Evolutionary conservation across 306 rosid genomes (phyloP).

Genomic region (Trifolium subterraneum): DNA sequence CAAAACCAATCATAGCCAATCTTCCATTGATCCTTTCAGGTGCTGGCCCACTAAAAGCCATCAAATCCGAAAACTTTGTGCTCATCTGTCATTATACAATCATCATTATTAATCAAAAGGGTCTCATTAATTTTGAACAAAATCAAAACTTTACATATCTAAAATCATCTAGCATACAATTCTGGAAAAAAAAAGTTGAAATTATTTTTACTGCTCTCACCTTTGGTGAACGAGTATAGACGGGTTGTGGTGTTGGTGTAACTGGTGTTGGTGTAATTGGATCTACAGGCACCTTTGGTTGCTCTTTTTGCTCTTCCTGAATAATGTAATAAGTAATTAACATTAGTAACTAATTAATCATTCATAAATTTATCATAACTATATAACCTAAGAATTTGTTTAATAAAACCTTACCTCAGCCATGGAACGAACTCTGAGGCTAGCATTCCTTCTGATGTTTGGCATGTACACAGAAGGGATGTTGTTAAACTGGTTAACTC

Average conservation of each 20-base stretch:
- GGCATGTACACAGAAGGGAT: slow-evolving; percentile 38
- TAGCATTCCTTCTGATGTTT: slow-evolving; percentile 25
- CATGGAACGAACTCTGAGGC: slow-evolving; percentile 46
- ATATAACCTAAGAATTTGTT: too few relatives aligned
- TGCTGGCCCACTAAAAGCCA: slow-evolving; percentile 84
- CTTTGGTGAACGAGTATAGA: slow-evolving; percentile 8
- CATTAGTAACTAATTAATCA: too few relatives aligned
- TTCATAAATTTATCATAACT: too few relatives aligned
- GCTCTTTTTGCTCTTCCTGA: slow-evolving; percentile 39
- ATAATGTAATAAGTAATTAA: background rate
- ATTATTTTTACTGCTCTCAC: background rate
- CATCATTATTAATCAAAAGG: background rate
- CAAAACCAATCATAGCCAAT: slow-evolving; percentile 88
- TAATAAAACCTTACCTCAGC: slow-evolving; percentile 43
- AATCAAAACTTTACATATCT: background rate
- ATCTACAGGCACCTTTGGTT: background rate
- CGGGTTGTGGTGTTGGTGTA: background rate
- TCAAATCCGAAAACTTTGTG: slow-evolving; percentile 60
- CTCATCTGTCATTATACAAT: slow-evolving; percentile 47
- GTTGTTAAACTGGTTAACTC: slow-evolving; percentile 41
- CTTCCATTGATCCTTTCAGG: slow-evolving; percentile 96
- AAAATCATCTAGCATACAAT: background rate
- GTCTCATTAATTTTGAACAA: background rate
- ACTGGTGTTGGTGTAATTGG: background rate
- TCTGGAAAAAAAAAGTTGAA: background rate